Evolutionary conservation across 306 rosid species (phyloP), one percentile per base, ranked within the genome.

Genomic region (Astragalus membranaceus): DNA sequence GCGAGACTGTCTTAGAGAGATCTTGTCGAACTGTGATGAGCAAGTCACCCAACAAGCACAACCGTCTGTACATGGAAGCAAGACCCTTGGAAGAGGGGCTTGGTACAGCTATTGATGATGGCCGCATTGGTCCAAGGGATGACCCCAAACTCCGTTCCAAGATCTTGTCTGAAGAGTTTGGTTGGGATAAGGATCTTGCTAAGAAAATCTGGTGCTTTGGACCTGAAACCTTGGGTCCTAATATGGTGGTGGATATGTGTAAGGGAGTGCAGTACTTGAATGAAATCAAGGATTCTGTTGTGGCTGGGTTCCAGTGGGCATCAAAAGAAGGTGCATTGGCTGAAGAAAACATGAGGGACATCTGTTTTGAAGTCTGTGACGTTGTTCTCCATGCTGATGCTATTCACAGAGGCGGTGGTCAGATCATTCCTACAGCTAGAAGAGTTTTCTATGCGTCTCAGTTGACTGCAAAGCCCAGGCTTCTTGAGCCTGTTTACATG

Each of bases 131-230:
- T 39, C 95, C 95, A 55, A 81, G 95, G 49, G 95, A 88, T 77
- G 95, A 88, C 39, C 95, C 95, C 35, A 88, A 86, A 15, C 46
- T 64, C 6, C 83, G 89, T 0, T 86, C 95, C 4, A 88, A 79
- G 8, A 84, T 84, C 64, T 48, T 88, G 63, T 56, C 92, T 0
- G 89, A 87, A 75, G 91, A 84, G 56, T 90, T 4, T 20, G 91
- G 89, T 11, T 90, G 96, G 93, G 94, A 88, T 10, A 88, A 85
- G 81, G 94, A 90, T 79, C 93, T 84, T 7, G 91, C 94, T 0
- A 90, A 90, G 87, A 90, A 88, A 57, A 90, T 90, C 32, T 90
- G 94, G 96, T 90, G 91, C 29, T 90, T 90, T 70, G 94, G 94
- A 0, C 96, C 96, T 0, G 96, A 87, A 77, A 88, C 91, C 3